Base-by-base conservation (phyloP, 2,329 filamentous ascomycete genomes). In the Sporothrix brasiliensis region DNA sequence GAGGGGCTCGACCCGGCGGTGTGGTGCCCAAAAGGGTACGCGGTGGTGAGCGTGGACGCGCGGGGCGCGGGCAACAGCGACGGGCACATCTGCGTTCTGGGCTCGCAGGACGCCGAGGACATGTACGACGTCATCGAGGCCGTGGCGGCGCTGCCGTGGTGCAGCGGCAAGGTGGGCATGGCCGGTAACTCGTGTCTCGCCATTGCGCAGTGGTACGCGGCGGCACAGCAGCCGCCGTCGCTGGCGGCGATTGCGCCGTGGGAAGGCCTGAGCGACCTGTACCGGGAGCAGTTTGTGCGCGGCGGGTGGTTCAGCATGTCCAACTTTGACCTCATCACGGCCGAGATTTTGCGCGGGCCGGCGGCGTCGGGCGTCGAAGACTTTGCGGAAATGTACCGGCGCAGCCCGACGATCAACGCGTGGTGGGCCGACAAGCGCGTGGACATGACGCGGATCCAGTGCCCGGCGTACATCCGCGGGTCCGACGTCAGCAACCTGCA, bases 311-410 rank as follows among this genome's bases (percentile, higher is more conserved):
- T 56, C 50, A 11, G 6, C 50, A 53, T 53, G 50, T 27, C 21
- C 21, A 53, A 53, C 16, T 58, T 58, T n/a, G 53, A 56, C n/a
- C 50, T 53, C n/a, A 53, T 53, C 50, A 53, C 50, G 54, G 54
- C 54, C 30, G 54, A 16, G 54, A 58, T 56, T 10, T 24, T 56
- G 24, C 24, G 53, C 4, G 53, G 53, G 3, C 24, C 24, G 24
- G 11, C 53, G 4, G 53, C 53, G 2, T 56, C 53, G 19, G 50
- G 50, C 21, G 50, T 53, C 21, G 50, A 53, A 7, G 50, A 53
- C 50, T 53, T 53, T 53, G 50, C 50, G 10, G 30, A 58, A 19
- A 58, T 58, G 54, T 58, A 58, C 54, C 54, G 54, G 4, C 27
- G 54, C 14, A 27, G n/a, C n/a, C 53, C 53, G 13, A 56, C 53